These are phyloP conservation scores for Aspergillus mulundensis DNA, from an alignment of 495 filamentous ascomycete genomes.

Conservation along the genomic window DNA sequence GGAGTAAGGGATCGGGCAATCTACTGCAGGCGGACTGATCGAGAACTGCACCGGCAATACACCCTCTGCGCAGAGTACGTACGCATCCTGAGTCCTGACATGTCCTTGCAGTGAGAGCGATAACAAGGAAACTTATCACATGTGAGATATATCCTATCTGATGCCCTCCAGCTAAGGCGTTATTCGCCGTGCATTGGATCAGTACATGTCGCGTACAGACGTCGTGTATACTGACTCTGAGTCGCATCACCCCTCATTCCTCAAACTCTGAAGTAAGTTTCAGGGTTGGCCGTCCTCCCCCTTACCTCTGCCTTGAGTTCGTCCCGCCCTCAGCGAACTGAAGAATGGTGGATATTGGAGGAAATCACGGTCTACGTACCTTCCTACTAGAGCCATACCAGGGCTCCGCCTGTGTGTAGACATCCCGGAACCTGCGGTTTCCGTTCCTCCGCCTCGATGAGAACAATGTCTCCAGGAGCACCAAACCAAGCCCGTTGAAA, in stretches of 20 bases:
- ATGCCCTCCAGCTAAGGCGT: background rate
- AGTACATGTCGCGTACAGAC: background rate
- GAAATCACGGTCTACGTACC: background rate
- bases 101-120: background rate
- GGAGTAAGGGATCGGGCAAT: background rate
- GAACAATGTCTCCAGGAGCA: too few relatives aligned
- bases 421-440: background rate
- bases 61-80: background rate
- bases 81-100: background rate
- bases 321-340: background rate
- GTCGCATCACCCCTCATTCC: background rate
- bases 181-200: background rate
- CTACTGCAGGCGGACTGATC: slow-evolving; percentile 5
- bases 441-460: background rate
- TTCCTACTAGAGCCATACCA: background rate
- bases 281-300: background rate
- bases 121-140: slow-evolving; percentile 1
- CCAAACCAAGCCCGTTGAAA: too few relatives aligned
- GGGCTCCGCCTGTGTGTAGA: background rate
- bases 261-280: background rate
- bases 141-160: background rate
- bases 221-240: background rate
- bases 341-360: background rate
- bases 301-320: background rate
- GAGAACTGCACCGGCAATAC: background rate